A percentile compares a stretch with the other conserved stretches of the same genome.
Conservation (phyloP, 192 early-diverging fungal genomes). For the Backusella liffmaniae region DNA sequence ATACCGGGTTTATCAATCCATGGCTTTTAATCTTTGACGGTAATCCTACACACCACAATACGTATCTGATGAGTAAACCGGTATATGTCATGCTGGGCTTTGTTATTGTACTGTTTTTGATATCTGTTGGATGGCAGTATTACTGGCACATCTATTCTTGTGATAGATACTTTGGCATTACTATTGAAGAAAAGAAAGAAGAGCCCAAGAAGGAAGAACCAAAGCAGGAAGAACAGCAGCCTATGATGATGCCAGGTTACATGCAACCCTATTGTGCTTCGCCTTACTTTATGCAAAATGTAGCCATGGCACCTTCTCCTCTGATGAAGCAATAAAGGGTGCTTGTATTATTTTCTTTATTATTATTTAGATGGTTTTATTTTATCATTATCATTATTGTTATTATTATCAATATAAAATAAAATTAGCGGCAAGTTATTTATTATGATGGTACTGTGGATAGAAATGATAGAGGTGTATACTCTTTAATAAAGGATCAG, state of each 20-base stretch:
- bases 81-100: constrained; percentile 34
- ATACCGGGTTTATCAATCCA: constrained; percentile 49
- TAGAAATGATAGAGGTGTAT: no score
- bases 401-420: no score
- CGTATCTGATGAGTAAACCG: constrained; percentile 21
- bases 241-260: not conserved
- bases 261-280: constrained; percentile 1
- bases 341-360: not conserved
- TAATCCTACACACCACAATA: constrained; percentile 21
- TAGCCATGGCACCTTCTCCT: not conserved
- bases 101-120: constrained; percentile 18
- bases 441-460: no score
- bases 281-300: not conserved
- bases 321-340: not conserved
- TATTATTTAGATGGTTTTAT: no score
- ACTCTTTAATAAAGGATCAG: no score
- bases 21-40: constrained; percentile 27
- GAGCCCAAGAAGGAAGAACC: not conserved
- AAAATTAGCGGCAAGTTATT: no score
- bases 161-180: not conserved
- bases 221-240: not conserved
- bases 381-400: no score
- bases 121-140: constrained; percentile 31
- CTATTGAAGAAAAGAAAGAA: not conserved
- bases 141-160: constrained; percentile 32